Conservation (phyloP, 306 rosid genomes). For the Dicorynia guianensis region DNA sequence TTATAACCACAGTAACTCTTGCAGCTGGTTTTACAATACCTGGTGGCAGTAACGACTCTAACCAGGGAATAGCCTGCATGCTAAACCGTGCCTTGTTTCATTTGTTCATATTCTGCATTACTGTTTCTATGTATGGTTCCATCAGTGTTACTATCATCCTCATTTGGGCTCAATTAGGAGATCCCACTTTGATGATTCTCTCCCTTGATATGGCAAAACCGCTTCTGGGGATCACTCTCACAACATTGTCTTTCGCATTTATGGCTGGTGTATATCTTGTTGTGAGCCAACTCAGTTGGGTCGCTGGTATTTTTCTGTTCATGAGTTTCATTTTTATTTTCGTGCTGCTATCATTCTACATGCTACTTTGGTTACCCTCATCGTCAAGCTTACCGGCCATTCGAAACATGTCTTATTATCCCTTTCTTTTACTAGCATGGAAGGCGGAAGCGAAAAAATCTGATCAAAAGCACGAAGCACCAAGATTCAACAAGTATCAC, state of each 20-base stretch:
- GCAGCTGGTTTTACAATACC: constrained; percentile 39
- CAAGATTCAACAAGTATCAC: no score
- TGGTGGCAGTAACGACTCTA: neutral
- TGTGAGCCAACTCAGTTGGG: no score
- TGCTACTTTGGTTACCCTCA: constrained; percentile 11
- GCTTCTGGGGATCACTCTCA: no score
- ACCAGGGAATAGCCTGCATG: constrained; percentile 17
- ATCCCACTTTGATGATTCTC: neutral
- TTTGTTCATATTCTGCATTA: constrained; percentile 12
- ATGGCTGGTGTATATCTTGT: no score
- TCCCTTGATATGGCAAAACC: neutral
- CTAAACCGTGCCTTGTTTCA: neutral
- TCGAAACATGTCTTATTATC: neutral
- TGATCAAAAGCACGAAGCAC: no score
- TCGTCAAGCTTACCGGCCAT: neutral
- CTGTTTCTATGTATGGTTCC: constrained; percentile 37
- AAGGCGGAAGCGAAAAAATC: neutral
- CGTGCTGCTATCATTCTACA: neutral
- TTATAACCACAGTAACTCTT: constrained; percentile 24
- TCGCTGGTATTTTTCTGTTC: no score
- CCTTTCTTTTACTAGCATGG: neutral
- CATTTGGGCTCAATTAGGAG: constrained; percentile 35
- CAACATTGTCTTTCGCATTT: no score
- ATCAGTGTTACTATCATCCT: constrained; percentile 18
- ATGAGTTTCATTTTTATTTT: neutral